Conservation (phyloP, 2,329 filamentous ascomycete species). For the Leptographium flavum region DNA sequence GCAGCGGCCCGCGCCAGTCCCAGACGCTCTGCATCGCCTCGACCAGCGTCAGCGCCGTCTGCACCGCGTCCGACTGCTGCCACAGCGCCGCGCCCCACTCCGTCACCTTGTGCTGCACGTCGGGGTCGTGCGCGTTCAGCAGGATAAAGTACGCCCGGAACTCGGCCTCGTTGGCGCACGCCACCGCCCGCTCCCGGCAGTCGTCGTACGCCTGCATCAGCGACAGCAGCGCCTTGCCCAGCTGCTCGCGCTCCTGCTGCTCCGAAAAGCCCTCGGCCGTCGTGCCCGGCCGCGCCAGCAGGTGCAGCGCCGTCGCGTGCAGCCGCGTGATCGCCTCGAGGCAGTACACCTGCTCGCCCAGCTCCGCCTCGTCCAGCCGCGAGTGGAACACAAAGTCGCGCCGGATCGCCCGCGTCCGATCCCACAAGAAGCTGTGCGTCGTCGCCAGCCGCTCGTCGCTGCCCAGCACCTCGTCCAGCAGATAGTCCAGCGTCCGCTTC, state of each 20-base stretch:
- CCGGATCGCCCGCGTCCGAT: slow-evolving; percentile 51
- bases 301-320: slow-evolving; percentile 50
- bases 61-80: slow-evolving; percentile 40
- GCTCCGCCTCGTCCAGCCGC: slow-evolving; percentile 40
- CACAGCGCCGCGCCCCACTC: slow-evolving; percentile 43
- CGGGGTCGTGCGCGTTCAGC: slow-evolving; percentile 44
- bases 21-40: slow-evolving; percentile 45
- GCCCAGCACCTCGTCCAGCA: slow-evolving; percentile 44
- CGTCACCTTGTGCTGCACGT: slow-evolving; percentile 38
- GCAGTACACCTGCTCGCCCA: slow-evolving; percentile 45
- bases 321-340: slow-evolving; percentile 54
- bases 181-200: slow-evolving; percentile 41
- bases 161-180: slow-evolving; percentile 48
- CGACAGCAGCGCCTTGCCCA: slow-evolving; percentile 50
- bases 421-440: slow-evolving; percentile 53
- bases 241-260: slow-evolving; percentile 53
- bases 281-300: slow-evolving; percentile 42
- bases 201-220: slow-evolving; percentile 53
- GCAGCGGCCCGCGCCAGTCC: slow-evolving; percentile 42
- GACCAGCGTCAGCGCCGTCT: slow-evolving; percentile 45
- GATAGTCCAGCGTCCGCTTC: slow-evolving; percentile 45
- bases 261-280: slow-evolving; percentile 47
- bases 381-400: slow-evolving; percentile 57
- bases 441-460: slow-evolving; percentile 36
- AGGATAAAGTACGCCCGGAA: slow-evolving; percentile 53